Base-by-base conservation (phyloP, 192 early-diverging fungal species). In the Chytriomyces sp. region DNA sequence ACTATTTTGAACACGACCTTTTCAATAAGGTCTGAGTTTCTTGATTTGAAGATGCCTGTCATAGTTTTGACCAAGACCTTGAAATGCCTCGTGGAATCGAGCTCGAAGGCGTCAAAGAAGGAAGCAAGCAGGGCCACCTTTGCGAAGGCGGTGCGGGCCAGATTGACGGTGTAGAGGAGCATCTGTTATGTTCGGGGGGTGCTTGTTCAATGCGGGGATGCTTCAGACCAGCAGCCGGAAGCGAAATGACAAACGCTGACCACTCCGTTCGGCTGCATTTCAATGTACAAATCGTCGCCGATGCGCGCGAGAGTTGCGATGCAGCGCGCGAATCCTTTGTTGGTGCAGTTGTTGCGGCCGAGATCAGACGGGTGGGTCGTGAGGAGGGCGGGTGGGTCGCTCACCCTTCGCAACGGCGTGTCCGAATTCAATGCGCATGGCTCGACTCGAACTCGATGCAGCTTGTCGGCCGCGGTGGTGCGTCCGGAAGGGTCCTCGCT, bases 21-120 rank as follows among this genome's bases (percentile, higher is more conserved):
- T 57, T 82, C 81, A 32, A 82, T 69, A 26, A 67, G 62, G 58
- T 49, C 25, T 17, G 36, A 44, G 39, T 34, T 40, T 31, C 73
- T 72, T 3, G 57, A 22, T 4, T 72, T 73, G 52, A 81, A 81
- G 7, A 81, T 78, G 74, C 72, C 76, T 6, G 61, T 41, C 19
- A 81, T 54, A 14, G 77, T 74, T 77, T 81, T 57, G 8, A 12
- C 25, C 25, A 78, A 57, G 19, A 81, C 74, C 41, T 78, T 71
- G 59, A 77, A 71, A 33, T 65, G 61, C 5, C 72, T 61, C 10
- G 64, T 61, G 19, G 77, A 63, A 7, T 52, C 72, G 8, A 33
- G 49, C 8, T 75, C 80, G 31, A 89, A 92, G 17, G 73, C 64
- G n/a, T 90, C 89, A 77, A 92, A 92, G 75, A 91, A 92, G 33